Evolutionary conservation across 2,329 filamentous ascomycete genomes (phyloP), one percentile per base, ranked within the genome.

Genomic region (Pochonia chlamydosporia): DNA sequence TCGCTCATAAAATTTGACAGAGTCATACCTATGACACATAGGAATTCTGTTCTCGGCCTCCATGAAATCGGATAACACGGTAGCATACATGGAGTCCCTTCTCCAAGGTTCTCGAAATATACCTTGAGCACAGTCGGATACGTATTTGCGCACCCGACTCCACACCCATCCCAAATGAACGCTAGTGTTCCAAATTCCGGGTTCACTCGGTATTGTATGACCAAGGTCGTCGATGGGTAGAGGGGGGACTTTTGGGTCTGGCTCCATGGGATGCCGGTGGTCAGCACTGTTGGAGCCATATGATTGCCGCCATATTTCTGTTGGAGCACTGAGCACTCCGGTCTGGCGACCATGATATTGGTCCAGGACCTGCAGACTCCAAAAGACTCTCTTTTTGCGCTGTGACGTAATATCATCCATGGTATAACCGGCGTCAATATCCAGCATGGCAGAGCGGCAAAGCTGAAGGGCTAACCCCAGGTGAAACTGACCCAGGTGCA

Each of bases 21-120:
- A 69, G 56, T 77, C 73, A 50, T 76, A 78, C 10, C 74, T 69
- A 53, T 76, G 74, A 46, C 71, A 75, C 51, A 73, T 71, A 5
- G 73, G 69, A 26, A 70, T 70, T 16, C 66, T 57, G 53, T 71
- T 74, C 54, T 76, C 73, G 3, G 70, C 68, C 54, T 76, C 74
- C 52, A 74, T 74, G 7, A 77, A 69, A 51, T 76, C 72, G 1
- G 74, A 75, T 0, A 73, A 59, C 0, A 77, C 69, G 52, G 68
- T 69, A 40, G 74, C 64, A 55, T 77, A 77, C 62, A 69, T 71
- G 1, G 74, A 77, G 56, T 76, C 73, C 52, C 73, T 67, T 13
- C 72, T 61, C 74, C 74, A 77, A 0, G 74, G 74, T 48, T 76
- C 74, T 42, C 68, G 72, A 28, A 75, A 58, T 11, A 68, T 67